phyloP scores from a whole-genome alignment of 352 stramenopile genomes.

The Phytophthora parvispora region DNA sequence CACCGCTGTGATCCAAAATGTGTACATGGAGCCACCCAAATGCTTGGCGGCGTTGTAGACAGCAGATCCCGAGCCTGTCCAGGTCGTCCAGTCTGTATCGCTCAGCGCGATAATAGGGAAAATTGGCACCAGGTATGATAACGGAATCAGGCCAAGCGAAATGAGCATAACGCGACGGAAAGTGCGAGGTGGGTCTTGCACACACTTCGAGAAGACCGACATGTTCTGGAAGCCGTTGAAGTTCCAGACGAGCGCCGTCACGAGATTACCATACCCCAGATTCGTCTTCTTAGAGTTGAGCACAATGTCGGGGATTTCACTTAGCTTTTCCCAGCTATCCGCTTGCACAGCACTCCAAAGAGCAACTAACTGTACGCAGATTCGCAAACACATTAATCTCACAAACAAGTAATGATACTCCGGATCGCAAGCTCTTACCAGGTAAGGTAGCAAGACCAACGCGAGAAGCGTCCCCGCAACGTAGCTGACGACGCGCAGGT shows the following conservation, averaged over 20 bases:
- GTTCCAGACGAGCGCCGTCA: slow-evolving; percentile 59
- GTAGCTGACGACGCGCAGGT: slow-evolving; percentile 49
- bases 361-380: slow-evolving; percentile 38
- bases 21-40: slow-evolving; percentile 45
- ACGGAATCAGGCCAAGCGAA: slow-evolving; percentile 43
- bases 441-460: slow-evolving; percentile 50
- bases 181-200: slow-evolving; percentile 40
- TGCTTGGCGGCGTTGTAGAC: slow-evolving; percentile 43
- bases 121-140: slow-evolving; percentile 61
- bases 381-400: background rate
- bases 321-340: slow-evolving; percentile 44
- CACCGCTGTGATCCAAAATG: slow-evolving; percentile 41
- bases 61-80: slow-evolving; percentile 40
- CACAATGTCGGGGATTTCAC: slow-evolving; percentile 30
- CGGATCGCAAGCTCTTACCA: slow-evolving; percentile 22
- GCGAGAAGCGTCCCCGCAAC: slow-evolving; percentile 37
- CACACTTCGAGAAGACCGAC: slow-evolving; percentile 57
- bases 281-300: slow-evolving; percentile 23
- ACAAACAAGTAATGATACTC: background rate
- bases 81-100: slow-evolving; percentile 56
- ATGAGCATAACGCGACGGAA: slow-evolving; percentile 59
- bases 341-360: slow-evolving; percentile 48
- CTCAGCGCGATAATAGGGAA: slow-evolving; percentile 41
- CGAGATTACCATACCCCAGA: slow-evolving; percentile 28
- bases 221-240: slow-evolving; percentile 72